Base-by-base conservation (phyloP, 495 filamentous ascomycete species). In the Staphylotrichum tortipilum region DNA sequence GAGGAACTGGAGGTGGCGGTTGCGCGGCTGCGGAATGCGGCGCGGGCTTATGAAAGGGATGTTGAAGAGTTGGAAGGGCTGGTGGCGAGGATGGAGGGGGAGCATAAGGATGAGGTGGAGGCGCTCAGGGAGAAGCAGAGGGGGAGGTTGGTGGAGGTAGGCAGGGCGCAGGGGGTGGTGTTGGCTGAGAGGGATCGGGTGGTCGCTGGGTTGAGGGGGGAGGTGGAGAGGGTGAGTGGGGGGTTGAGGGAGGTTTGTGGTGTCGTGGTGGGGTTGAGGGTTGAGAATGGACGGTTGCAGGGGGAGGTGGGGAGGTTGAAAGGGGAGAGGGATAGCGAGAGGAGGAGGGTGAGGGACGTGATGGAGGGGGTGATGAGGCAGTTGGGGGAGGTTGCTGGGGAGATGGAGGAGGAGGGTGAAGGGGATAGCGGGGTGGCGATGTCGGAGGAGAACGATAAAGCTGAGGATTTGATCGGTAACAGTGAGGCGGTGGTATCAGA, bases 31-130 rank as follows among this genome's bases (percentile, higher is more conserved):
- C 78, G 77, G 53, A 58, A 66, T 22, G 83, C 85, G 1, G 72
- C 87, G 0, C 70, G 78, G 15, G 72, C 72, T 11, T 89, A 89
- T 57, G 70, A 75, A 8, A 63, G 72, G 7, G 88, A 94, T 47
- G 71, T 87, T 3, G 68, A 67, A 15, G 69, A 74, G 39, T 72
- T 89, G 0, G 82, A 89, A 60, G 51, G 59, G 2, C 68, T 88
- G 7, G 75, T 89, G 31, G 70, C 65, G 22, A 62, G 61, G 1
- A 63, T 88, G 46, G 85, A 89, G 54, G 54, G 60, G 10, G 77
- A 85, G 23, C 74, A 72, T 28, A 67, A 63, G 9, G 53, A 56
- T 5, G 74, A 81, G 4, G 53, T 63, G 8, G 71, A 73, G 55
- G 72, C 69, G 10, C 35, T 33, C 11, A 49, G 43, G 47, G 73